Percentiles rank a stretch among this genome's conserved stretches.
Conservation (phyloP, 2,329 filamentous ascomycete genomes). For the Bipolaris gigantea region DNA sequence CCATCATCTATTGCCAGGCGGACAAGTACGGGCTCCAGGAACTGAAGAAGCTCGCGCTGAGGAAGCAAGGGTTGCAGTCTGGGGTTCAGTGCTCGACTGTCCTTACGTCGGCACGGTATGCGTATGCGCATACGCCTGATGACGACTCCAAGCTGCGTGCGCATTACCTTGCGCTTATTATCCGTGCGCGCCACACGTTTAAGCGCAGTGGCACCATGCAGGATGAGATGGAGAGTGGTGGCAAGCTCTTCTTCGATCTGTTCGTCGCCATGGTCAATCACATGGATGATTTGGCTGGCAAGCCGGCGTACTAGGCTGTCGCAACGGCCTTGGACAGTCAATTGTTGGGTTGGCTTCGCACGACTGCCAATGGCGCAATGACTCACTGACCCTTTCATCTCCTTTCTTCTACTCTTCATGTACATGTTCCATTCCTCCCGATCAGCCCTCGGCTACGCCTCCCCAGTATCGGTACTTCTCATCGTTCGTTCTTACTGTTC, state of each 20-base stretch:
- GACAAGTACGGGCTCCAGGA: constrained; percentile 82
- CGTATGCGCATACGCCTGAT: constrained; percentile 86
- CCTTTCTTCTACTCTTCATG: background rate
- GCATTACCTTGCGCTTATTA: constrained; percentile 90
- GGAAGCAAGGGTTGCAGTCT: constrained; percentile 86
- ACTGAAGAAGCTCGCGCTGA: constrained; percentile 79
- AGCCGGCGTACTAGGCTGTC: constrained; percentile 34
- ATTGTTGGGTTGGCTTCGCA: constrained; percentile 12
- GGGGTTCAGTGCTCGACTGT: constrained; percentile 85
- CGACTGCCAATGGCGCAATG: constrained; percentile 11
- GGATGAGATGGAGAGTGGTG: constrained; percentile 86
- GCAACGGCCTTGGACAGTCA: constrained; percentile 10
- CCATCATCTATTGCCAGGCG: constrained; percentile 86
- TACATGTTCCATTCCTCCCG: background rate
- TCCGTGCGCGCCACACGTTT: constrained; percentile 82
- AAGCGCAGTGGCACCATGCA: constrained; percentile 96
- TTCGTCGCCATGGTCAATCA: constrained; percentile 94
- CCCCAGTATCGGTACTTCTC: too few species aligned
- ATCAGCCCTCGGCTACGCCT: too few species aligned
- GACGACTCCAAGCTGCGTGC: constrained; percentile 87
- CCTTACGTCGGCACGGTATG: constrained; percentile 81
- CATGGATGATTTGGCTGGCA: constrained; percentile 53
- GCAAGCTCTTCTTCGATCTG: constrained; percentile 87
- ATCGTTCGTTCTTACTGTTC: too few species aligned
- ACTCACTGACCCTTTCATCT: background rate